These are phyloP conservation scores for Emericellopsis cladophorae DNA, from an alignment of 2,329 filamentous ascomycete genomes.

Conservation along the genomic window DNA sequence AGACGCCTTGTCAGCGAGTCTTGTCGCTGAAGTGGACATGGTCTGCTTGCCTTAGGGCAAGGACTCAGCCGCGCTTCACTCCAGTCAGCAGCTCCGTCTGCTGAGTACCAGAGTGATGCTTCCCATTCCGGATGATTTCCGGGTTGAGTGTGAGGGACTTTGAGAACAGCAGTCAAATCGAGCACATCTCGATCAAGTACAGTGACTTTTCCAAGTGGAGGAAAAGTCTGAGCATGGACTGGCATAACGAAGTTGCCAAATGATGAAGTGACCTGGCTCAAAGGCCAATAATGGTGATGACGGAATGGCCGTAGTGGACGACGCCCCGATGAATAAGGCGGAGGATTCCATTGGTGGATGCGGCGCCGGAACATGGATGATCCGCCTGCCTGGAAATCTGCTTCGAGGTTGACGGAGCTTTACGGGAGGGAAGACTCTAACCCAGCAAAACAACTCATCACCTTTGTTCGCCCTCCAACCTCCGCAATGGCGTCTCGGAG, in stretches of 20 bases:
- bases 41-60: too few species aligned
- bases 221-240: conserved; percentile 38
- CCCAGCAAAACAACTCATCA: conserved; percentile 38
- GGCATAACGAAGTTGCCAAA: conserved; percentile 14
- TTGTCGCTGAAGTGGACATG: too few species aligned
- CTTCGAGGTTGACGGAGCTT: too few species aligned
- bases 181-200: conserved; percentile 35
- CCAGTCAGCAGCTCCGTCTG: conserved; percentile 39
- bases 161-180: conserved; percentile 55
- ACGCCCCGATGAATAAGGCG: too few species aligned
- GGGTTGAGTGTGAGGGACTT: conserved; percentile 43
- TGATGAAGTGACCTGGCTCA: too few species aligned
- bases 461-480: conserved; percentile 33
- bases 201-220: conserved; percentile 66
- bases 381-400: too few species aligned
- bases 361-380: too few species aligned
- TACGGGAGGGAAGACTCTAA: conserved; percentile 30
- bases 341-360: too few species aligned
- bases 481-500: conserved; percentile 85
- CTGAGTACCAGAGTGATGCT: conserved; percentile 59
- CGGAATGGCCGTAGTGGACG: too few species aligned
- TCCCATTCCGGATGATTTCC: conserved; percentile 46
- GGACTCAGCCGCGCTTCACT: conserved; percentile 31
- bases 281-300: too few species aligned
- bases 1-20: conserved; percentile 17